Percentiles rank a stretch among this genome's conserved stretches.
These are phyloP conservation scores for Yamadazyma triangularis DNA, from an alignment of 1,139 yeast genomes.

Conservation along the genomic window DNA sequence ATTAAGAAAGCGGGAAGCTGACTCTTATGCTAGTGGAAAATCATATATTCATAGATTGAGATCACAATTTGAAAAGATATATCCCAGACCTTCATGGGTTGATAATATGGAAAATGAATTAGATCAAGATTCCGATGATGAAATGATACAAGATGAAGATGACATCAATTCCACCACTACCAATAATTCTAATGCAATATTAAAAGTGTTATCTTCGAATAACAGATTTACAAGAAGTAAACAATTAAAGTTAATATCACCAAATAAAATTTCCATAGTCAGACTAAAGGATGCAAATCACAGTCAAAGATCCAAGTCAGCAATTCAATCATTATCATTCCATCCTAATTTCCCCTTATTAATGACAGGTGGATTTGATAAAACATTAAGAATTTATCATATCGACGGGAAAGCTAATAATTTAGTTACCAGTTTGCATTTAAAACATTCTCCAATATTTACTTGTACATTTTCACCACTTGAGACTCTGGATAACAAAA, in stretches of 20 bases:
- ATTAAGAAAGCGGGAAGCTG: constrained; percentile 61
- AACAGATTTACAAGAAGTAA: constrained; percentile 51
- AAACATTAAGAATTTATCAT: constrained; percentile 80
- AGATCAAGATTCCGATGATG: constrained; percentile 12
- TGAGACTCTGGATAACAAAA: constrained; percentile 40
- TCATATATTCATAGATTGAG: constrained; percentile 72
- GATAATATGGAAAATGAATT: constrained; percentile 31
- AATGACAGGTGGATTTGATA: constrained; percentile 88
- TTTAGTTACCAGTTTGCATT: constrained; percentile 74
- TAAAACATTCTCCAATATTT: constrained; percentile 76
- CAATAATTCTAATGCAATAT: constrained; percentile 48
- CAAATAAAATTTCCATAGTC: constrained; percentile 66
- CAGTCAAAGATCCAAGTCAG: constrained; percentile 64
- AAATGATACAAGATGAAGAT: constrained; percentile 25
- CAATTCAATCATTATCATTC: constrained; percentile 77
- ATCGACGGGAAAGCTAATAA: constrained; percentile 87
- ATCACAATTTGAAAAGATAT: constrained; percentile 79
- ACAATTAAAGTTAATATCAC: constrained; percentile 58
- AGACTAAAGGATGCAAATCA: constrained; percentile 85
- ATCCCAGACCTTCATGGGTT: constrained; percentile 90
- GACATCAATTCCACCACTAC: constrained; percentile 15
- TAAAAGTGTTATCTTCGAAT: constrained; percentile 55
- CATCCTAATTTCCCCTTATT: constrained; percentile 83
- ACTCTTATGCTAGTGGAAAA: constrained; percentile 56
- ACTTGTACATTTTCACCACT: constrained; percentile 60